These are phyloP conservation scores for Penicillium glabrum DNA, from an alignment of 2,329 filamentous ascomycete species.

Conservation along the genomic window DNA sequence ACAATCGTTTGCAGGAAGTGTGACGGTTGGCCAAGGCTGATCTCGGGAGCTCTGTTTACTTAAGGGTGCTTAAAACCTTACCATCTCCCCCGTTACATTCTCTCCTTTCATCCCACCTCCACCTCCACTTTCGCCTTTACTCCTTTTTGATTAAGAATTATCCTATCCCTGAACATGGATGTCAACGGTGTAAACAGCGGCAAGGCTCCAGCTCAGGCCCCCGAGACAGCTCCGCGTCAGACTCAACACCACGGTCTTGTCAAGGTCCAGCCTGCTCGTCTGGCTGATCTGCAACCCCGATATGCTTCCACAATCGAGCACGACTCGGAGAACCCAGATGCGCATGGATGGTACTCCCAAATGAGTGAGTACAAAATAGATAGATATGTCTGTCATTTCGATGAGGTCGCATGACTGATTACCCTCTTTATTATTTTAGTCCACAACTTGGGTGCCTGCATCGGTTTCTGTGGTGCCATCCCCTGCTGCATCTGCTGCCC, in stretches of 20 bases:
- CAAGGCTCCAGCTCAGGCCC: slow-evolving; percentile 32
- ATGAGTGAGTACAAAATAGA: slow-evolving; percentile 63
- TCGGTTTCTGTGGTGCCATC: slow-evolving; percentile 80
- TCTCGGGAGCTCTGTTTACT: neutral
- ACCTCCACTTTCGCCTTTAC: neutral
- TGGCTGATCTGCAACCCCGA: slow-evolving; percentile 80
- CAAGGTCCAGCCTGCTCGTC: slow-evolving; percentile 73
- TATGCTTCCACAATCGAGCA: slow-evolving; percentile 67
- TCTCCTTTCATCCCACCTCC: neutral
- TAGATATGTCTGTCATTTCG: slow-evolving; percentile 16
- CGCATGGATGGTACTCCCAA: slow-evolving; percentile 83
- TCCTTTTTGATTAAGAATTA: neutral
- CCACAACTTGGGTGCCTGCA: slow-evolving; percentile 68
- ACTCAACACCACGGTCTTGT: slow-evolving; percentile 52
- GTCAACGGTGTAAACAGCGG: slow-evolving; percentile 29
- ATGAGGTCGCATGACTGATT: neutral
- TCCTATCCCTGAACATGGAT: slow-evolving; percentile 25
- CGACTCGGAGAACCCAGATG: slow-evolving; percentile 64
- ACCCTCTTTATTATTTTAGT: slow-evolving; percentile 47
- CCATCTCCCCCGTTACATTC: neutral
- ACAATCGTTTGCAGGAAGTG: neutral
- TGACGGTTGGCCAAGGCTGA: slow-evolving; percentile 1
- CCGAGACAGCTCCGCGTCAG: slow-evolving; percentile 42
- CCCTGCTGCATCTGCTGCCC: slow-evolving; percentile 91
- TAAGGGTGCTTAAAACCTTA: neutral